Evolutionary conservation across 2,329 filamentous ascomycete genomes (phyloP), one percentile per base, ranked within the genome.

Genomic region (Pestalotiopsis sp.): DNA sequence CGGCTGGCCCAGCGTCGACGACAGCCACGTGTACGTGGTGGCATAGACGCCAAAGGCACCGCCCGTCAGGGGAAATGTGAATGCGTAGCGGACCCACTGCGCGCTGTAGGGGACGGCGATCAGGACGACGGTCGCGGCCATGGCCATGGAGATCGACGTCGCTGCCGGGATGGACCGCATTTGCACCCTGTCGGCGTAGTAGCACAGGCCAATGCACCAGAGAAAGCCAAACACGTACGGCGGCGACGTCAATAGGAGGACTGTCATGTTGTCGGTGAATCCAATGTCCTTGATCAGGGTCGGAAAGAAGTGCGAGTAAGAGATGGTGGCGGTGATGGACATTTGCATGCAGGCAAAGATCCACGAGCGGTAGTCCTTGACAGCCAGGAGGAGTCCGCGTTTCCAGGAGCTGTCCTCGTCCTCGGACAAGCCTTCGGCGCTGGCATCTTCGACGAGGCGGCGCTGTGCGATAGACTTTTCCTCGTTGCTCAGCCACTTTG

Each of bases 11-110:
- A 67, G 52, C 38, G 31, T 69, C 6, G 68, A 69, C 27, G 68
- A 68, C 4, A 67, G 65, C 68, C 65, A 69, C 14, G 65, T 59
- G 66, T 69, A 69, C 23, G 68, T 69, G 3, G 68, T 67, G 17
- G 68, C 36, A 38, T 69, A 69, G 9, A 69, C 68, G n/a, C 65
- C 68, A 38, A 69, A 69, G 31, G 57, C 49, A 12, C 68, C 68
- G 4, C 36, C 62, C 12, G 68, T 67, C 11, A 69, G 45, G 1
- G 58, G 58, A 31, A 69, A 69, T 0, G 68, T 69, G 65, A 69
- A 69, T 23, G 68, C 68, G 58, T 67, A 67, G n/a, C 68, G 68
- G 7, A 59, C 64, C 64, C 66, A 69, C 25, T 66, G 63, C 38
- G 36, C 52, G 7, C 45, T 13, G 4, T 62, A 31, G 25, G 65